A percentile compares a stretch with the other conserved stretches of the same genome.
Evolutionary conservation across 1,284 basidiomycete genomes (phyloP).

Genomic region (Coniophora puteana): DNA sequence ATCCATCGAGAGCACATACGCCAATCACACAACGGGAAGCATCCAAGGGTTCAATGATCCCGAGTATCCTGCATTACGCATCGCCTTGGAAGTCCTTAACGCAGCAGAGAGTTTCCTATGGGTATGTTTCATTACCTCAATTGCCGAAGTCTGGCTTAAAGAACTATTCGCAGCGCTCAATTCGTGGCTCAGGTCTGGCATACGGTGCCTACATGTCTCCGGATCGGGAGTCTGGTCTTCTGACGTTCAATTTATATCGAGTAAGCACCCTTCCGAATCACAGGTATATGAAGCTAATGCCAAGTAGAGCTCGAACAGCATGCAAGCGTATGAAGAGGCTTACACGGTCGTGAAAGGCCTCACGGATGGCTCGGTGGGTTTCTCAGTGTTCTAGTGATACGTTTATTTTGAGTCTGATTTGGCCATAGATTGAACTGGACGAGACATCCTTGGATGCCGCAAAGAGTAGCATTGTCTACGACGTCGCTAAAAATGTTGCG

Average conservation of each 20-base stretch:
- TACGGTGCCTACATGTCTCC: constrained; percentile 85
- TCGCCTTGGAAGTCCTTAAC: constrained; percentile 88
- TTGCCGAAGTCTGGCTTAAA: background rate
- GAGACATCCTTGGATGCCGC: constrained; percentile 87
- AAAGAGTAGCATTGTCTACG: constrained; percentile 88
- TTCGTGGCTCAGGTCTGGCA: constrained; percentile 90
- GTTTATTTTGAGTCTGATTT: constrained; percentile 7
- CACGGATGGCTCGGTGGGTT: constrained; percentile 73
- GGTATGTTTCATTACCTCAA: constrained; percentile 42
- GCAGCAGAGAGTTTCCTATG: constrained; percentile 95
- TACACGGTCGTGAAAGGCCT: constrained; percentile 72
- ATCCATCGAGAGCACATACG: constrained; percentile 93
- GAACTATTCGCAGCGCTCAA: constrained; percentile 53
- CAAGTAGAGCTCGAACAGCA: constrained; percentile 79
- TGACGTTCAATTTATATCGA: constrained; percentile 81
- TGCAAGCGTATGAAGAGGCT: constrained; percentile 83
- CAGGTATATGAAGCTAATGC: constrained; percentile 5
- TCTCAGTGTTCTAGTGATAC: constrained; percentile 1
- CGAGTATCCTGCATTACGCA: constrained; percentile 80
- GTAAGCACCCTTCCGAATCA: constrained; percentile 39
- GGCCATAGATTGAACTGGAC: constrained; percentile 86
- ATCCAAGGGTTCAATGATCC: constrained; percentile 79
- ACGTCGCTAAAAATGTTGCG: constrained; percentile 77
- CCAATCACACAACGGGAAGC: constrained; percentile 76
- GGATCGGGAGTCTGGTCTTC: constrained; percentile 80